Evolutionary conservation across 2,329 filamentous ascomycete species (phyloP), one percentile per base, ranked within the genome.

Genomic region (Penicillium sp.): DNA sequence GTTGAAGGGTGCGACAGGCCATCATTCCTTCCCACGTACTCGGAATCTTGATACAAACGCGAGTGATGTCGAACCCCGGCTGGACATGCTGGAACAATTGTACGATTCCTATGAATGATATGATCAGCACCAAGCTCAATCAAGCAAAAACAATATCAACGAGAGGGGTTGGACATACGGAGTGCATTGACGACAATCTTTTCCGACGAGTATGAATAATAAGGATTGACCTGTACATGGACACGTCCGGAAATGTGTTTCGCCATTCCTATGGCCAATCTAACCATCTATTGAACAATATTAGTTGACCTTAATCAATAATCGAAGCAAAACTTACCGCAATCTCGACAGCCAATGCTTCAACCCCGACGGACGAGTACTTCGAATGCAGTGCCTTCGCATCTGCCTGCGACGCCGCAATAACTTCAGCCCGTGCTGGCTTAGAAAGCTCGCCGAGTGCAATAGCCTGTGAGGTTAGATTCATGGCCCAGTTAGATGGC

Each of bases 41-140:
- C 0, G 84, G 83, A 40, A 88, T 82, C 65, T 88, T 88, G 72
- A 87, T 84, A 60, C 82, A 87, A 27, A 87, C 73, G 31, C 84
- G 76, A 9, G 75, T 75, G 3, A 70, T 60, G 53, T 82, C 76
- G 51, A 83, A 77, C 1, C 61, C 60, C 0, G 78, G 76, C 3
- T 76, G 74, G 13, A 84, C 61, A 46, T 74, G 67, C 46, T 73
- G 71, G 66, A 82, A 82, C 33, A 83, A 73, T 5, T 75, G 70
- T 19, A 82, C 68, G 38, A 86, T 80, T 52, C 83, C 82, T 85
- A 43, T 8, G 13, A 1, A 19, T 2, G 5, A 10, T 2, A 39
- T 16, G 5, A 11, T 52, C n/a, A 58, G n/a, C n/a, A 34, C 2
- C 19, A 44, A 38, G 21, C 16, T 16, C 2, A 19, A 21, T 16